A percentile compares a stretch with the other conserved stretches of the same genome.
phyloP scores from a whole-genome alignment of 2,329 filamentous ascomycete species.

The Aspergillus sp. region DNA sequence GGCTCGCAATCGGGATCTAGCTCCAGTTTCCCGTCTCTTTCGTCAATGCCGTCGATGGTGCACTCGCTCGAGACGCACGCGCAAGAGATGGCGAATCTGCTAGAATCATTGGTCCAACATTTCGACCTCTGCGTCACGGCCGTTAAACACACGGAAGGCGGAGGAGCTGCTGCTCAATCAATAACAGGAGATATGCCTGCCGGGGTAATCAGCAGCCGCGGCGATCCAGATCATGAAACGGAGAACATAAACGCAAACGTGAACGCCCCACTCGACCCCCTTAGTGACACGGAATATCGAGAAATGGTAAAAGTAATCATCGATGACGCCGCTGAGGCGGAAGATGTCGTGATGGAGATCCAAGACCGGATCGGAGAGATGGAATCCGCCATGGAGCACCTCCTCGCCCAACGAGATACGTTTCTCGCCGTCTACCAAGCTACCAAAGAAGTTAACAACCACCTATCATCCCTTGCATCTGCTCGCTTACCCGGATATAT shows the following conservation, averaged over 20 bases:
- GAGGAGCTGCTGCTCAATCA: conserved; percentile 66
- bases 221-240: conserved; percentile 29
- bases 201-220: conserved; percentile 45
- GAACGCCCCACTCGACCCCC: conserved; percentile 61
- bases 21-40: conserved; percentile 34
- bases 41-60: conserved; percentile 55
- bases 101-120: conserved; percentile 79
- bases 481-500: conserved; percentile 59
- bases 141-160: conserved; percentile 84
- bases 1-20: conserved; percentile 32
- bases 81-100: conserved; percentile 75
- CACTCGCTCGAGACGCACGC: conserved; percentile 70
- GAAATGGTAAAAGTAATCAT: conserved; percentile 80
- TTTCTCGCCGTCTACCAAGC: conserved; percentile 57
- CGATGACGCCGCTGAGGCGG: conserved; percentile 57
- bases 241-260: conserved; percentile 32
- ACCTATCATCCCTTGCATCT: conserved; percentile 65
- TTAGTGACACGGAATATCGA: conserved; percentile 71
- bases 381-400: conserved; percentile 65
- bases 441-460: conserved; percentile 62
- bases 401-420: conserved; percentile 63
- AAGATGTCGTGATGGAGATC: conserved; percentile 66
- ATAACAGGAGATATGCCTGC: conserved; percentile 62
- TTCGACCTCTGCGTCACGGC: conserved; percentile 93
- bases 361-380: conserved; percentile 74